Conservation (phyloP, 139 green algal species). For the Edaphochlamys debaryana region DNA sequence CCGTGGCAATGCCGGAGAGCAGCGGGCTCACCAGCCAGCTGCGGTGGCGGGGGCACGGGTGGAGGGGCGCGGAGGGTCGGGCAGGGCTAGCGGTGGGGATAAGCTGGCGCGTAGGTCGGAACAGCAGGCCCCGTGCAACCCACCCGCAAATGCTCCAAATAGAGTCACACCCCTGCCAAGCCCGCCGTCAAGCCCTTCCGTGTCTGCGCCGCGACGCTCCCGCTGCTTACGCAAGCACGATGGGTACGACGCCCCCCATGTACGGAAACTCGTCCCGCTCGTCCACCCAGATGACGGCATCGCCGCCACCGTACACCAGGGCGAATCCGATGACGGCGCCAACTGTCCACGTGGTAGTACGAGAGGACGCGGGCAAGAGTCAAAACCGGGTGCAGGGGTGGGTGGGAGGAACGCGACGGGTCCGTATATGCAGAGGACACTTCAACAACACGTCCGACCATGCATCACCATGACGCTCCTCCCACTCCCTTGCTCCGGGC, state of each 20-base stretch:
- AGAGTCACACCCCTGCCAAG: not conserved
- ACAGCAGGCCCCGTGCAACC: too few relatives aligned
- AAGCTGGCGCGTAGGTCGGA: too few relatives aligned
- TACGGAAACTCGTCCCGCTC: conserved; percentile 40
- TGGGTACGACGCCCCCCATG: conserved; percentile 19
- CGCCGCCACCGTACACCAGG: conserved; percentile 46
- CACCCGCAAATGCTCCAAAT: too few relatives aligned
- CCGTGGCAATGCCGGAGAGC: conserved; percentile 44
- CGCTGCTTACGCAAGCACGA: conserved; percentile 15
- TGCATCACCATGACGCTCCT: too few relatives aligned
- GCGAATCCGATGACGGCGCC: conserved; percentile 51
- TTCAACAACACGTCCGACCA: too few relatives aligned
- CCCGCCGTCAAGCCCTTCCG: not conserved
- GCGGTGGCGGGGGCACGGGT: not conserved
- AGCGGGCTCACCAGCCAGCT: conserved; percentile 69
- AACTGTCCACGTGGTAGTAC: conserved; percentile 18
- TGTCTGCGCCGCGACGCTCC: not conserved
- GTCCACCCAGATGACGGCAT: conserved; percentile 57
- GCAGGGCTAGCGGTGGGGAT: not conserved
- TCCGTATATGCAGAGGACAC: not conserved
- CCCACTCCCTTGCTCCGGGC: too few relatives aligned
- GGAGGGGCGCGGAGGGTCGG: not conserved
- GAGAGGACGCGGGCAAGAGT: not conserved
- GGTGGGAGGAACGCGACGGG: too few relatives aligned
- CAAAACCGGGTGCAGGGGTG: too few relatives aligned